phyloP scores from a whole-genome alignment of 2,329 filamentous ascomycete genomes.

The Colletotrichum shisoi region DNA sequence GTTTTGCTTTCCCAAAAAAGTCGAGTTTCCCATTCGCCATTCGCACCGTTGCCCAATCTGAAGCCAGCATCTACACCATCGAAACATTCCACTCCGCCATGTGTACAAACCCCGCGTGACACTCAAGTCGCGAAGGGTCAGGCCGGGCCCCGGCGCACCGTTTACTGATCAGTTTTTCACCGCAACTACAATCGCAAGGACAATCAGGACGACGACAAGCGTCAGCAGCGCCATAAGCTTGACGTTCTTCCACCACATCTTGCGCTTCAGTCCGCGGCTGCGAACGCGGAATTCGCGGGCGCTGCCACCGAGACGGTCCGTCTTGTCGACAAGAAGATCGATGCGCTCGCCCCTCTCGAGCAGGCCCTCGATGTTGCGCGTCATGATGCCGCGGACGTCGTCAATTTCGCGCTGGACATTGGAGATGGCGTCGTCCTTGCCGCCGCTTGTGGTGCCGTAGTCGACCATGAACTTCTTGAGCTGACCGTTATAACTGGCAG shows the following conservation, averaged over 20 bases:
- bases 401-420: conserved; percentile 91
- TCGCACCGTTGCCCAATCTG: conserved; percentile 37
- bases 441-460: conserved; percentile 79
- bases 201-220: conserved; percentile 70
- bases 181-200: conserved; percentile 64
- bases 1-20: conserved; percentile 35
- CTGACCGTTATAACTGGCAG: conserved; percentile 82
- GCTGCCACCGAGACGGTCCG: conserved; percentile 85
- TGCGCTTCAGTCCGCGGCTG: conserved; percentile 82
- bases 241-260: conserved; percentile 99
- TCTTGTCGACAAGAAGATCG: conserved; percentile 94
- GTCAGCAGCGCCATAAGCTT: conserved; percentile 85
- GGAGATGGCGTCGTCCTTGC: conserved; percentile 80
- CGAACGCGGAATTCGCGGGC: conserved; percentile 90
- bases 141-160: not conserved
- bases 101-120: conserved; percentile 8
- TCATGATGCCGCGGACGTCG: conserved; percentile 91
- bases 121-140: not conserved
- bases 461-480: conserved; percentile 81
- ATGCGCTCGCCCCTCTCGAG: conserved; percentile 92
- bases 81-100: conserved; percentile 14
- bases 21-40: conserved; percentile 33
- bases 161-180: conserved; percentile 53
- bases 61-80: conserved; percentile 26
- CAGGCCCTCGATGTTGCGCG: conserved; percentile 89